Conservation (phyloP, 306 rosid genomes). For the Prunus campanulata region DNA sequence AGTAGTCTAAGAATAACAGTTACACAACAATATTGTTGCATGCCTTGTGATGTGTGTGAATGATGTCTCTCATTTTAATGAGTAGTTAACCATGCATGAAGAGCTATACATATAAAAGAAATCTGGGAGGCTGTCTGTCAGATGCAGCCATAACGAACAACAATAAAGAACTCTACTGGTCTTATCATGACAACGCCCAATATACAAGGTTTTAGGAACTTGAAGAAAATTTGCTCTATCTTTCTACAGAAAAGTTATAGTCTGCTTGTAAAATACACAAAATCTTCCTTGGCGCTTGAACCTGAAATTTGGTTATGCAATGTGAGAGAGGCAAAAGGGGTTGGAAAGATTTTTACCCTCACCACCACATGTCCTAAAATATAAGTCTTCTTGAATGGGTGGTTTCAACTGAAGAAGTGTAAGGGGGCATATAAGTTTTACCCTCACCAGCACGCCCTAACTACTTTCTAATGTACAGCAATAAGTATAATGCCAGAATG, state of each 20-base stretch:
- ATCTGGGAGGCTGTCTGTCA: no score
- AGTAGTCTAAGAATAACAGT: conserved; percentile 8
- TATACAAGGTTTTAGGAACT: background rate
- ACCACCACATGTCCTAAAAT: background rate
- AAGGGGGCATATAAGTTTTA: background rate
- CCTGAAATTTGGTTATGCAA: background rate
- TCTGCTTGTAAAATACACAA: background rate
- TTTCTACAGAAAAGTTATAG: background rate
- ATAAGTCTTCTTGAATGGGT: background rate
- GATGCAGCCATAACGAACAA: background rate
- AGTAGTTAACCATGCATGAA: background rate
- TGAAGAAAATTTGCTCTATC: background rate
- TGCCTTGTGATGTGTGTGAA: background rate
- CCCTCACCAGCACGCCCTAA: background rate
- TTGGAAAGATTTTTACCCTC: background rate
- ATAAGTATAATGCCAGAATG: background rate
- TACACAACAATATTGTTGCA: background rate
- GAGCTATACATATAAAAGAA: background rate
- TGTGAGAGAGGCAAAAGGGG: background rate
- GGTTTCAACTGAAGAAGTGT: background rate
- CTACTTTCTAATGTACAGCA: background rate
- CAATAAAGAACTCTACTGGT: background rate
- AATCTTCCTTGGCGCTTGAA: background rate
- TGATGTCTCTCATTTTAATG: background rate
- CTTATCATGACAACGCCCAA: background rate